Conservation (phyloP, 31 red algal genomes). For the Odonthalia washingtoniensis region DNA sequence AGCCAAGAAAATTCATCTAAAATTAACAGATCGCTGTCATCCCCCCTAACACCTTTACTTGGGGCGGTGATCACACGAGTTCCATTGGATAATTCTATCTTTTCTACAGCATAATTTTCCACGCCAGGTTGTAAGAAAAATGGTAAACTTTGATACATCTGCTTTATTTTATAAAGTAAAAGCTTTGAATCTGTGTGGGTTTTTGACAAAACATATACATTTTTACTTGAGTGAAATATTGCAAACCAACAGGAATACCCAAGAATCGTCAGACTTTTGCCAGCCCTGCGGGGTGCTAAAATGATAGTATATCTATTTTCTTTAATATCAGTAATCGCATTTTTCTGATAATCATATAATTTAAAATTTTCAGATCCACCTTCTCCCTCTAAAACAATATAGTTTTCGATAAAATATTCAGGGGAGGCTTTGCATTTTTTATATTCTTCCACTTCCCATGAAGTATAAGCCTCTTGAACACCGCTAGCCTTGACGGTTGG, state of each 20-base stretch:
- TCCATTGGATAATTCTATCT: background rate
- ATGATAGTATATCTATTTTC: background rate
- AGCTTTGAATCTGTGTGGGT: background rate
- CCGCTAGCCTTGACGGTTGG: too few relatives aligned
- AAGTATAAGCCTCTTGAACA: too few relatives aligned
- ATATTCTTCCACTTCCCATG: conserved; percentile 3
- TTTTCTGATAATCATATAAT: background rate
- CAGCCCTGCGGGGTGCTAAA: background rate
- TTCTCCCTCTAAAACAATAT: background rate
- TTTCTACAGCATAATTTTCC: background rate
- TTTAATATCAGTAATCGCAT: background rate
- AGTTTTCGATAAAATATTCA: conserved; percentile 5
- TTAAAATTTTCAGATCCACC: background rate
- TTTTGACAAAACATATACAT: background rate
- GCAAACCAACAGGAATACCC: background rate
- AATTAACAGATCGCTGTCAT: background rate
- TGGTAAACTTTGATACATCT: background rate
- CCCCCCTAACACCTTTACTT: background rate
- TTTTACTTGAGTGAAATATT: conserved; percentile 4
- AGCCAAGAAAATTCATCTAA: conserved; percentile 3
- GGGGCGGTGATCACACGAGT: background rate
- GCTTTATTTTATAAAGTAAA: background rate
- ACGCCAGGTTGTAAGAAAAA: conserved; percentile 5
- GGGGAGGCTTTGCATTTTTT: background rate
- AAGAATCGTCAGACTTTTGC: conserved; percentile 3